Percentiles rank a stretch among this genome's conserved stretches.
Evolutionary conservation across 202 grass and related monocot species (phyloP).

Genomic region (Brachypodium distachyon): DNA sequence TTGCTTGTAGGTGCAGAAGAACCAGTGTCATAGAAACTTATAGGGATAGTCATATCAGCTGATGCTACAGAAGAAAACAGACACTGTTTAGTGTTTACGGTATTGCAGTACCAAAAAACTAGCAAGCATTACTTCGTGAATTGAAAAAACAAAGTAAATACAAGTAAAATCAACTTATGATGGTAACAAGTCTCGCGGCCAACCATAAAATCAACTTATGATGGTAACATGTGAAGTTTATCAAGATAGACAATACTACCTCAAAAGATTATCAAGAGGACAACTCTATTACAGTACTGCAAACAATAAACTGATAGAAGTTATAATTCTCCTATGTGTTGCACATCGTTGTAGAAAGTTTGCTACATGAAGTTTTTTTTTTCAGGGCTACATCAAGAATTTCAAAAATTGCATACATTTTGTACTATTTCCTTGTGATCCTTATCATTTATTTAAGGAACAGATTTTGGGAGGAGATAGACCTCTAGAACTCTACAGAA

Average conservation of each 20-base stretch:
- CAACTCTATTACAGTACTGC: background rate
- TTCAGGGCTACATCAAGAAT: background rate
- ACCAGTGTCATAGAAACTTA: constrained; percentile 28
- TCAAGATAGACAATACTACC: constrained; percentile 4
- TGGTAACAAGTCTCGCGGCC: background rate
- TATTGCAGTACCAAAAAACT: background rate
- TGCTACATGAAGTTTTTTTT: background rate
- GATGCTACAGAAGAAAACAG: constrained; percentile 14
- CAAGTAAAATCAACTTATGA: background rate
- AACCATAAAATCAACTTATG: constrained; percentile 1
- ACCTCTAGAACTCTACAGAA: background rate
- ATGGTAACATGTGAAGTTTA: background rate
- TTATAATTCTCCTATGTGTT: constrained; percentile 1
- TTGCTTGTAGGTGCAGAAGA: constrained; percentile 33
- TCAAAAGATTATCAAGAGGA: constrained; percentile 12
- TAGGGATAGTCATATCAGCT: constrained; percentile 18
- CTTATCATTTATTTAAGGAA: background rate
- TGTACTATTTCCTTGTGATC: background rate
- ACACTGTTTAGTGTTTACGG: background rate
- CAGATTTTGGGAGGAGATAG: background rate
- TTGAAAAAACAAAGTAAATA: background rate
- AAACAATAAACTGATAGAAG: constrained; percentile 5
- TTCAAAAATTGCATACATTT: background rate
- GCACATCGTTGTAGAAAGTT: background rate
- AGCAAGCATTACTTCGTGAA: background rate